Conservation (phyloP, 192 early-diverging fungal genomes). For the Coemansia sp. region DNA sequence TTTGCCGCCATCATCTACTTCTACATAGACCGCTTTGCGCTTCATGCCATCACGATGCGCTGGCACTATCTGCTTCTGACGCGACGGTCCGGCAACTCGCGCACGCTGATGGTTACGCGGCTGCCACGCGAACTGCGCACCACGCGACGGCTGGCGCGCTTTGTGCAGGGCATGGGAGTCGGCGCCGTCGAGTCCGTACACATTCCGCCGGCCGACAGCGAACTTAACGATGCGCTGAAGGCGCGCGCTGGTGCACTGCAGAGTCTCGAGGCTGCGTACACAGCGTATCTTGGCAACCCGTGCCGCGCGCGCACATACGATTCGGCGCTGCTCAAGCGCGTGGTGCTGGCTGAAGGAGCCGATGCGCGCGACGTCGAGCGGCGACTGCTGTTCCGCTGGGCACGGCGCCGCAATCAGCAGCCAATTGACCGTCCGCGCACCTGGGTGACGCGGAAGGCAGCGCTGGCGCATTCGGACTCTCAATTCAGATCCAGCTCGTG, state of each 20-base stretch:
- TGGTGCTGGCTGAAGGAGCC: conserved; percentile 28
- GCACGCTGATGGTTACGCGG: conserved; percentile 70
- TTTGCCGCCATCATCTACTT: conserved; percentile 49
- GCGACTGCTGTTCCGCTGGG: conserved; percentile 37
- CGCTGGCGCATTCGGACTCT: background rate
- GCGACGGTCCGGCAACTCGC: conserved; percentile 49
- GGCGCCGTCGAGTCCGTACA: conserved; percentile 67
- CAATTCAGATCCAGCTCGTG: background rate
- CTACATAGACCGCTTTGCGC: conserved; percentile 52
- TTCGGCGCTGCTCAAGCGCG: conserved; percentile 49
- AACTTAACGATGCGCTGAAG: conserved; percentile 59
- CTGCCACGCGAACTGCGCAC: conserved; percentile 63
- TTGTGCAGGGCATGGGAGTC: conserved; percentile 59
- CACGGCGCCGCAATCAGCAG: conserved; percentile 9
- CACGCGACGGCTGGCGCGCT: conserved; percentile 57
- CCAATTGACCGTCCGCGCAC: conserved; percentile 11
- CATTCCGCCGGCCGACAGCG: conserved; percentile 57
- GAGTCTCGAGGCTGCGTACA: conserved; percentile 60
- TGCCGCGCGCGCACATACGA: conserved; percentile 65
- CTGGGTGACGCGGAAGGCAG: background rate
- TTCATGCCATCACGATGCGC: conserved; percentile 52
- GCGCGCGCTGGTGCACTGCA: conserved; percentile 44
- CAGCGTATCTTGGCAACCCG: conserved; percentile 68
- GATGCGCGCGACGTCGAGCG: conserved; percentile 39
- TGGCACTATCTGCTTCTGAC: conserved; percentile 57